Conservation (phyloP, 179 eudicot species). For the Spinacia oleracea region DNA sequence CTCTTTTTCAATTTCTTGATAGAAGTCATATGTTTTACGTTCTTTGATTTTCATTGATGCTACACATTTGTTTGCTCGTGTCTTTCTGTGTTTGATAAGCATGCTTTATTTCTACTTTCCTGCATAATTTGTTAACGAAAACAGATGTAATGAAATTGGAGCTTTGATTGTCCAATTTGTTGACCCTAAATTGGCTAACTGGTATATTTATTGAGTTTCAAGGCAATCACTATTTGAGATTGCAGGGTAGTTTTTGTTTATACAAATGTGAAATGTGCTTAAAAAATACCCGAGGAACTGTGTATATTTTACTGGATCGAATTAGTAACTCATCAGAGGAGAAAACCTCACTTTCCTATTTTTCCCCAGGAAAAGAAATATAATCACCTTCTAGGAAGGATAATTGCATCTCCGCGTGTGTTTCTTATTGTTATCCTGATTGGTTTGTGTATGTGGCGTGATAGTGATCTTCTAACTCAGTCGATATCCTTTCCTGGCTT, state of each 20-base stretch:
- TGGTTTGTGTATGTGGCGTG: not conserved
- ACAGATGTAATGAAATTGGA: not conserved
- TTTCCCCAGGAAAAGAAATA: not conserved
- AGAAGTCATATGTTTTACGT: not conserved
- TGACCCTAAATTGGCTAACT: not conserved
- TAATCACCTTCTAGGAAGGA: not conserved
- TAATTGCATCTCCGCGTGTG: not conserved
- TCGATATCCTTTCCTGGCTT: not conserved
- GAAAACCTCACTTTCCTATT: not conserved
- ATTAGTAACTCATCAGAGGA: not conserved
- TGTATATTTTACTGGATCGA: not conserved
- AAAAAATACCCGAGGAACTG: not conserved
- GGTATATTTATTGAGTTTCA: not conserved
- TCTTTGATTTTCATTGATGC: not conserved
- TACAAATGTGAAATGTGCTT: not conserved
- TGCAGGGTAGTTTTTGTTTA: not conserved
- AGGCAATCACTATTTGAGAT: not conserved
- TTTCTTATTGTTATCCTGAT: not conserved
- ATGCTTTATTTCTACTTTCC: not conserved
- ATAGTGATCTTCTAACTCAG: not conserved
- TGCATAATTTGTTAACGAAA: not conserved
- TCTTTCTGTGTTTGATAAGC: not conserved
- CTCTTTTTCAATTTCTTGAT: slow-evolving; percentile 1
- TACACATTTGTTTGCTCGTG: not conserved
- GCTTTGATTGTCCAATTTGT: not conserved